Base-by-base conservation (phyloP, 495 filamentous ascomycete species). In the Astrothelium macrocarpum region DNA sequence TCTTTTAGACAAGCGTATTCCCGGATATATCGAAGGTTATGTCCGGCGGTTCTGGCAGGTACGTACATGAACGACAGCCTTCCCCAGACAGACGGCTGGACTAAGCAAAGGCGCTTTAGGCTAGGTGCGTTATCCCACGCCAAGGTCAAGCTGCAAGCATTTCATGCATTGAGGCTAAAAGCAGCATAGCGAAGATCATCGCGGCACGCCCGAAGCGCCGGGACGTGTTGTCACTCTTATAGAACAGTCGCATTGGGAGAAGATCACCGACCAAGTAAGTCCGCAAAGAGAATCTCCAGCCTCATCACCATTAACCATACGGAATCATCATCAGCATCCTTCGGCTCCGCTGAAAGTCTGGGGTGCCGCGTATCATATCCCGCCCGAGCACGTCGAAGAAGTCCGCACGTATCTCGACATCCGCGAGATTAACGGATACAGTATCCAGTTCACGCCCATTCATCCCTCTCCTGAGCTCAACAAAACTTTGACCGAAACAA, bases 21-120 rank as follows among this genome's bases (percentile, higher is more conserved):
- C 94, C 0, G 94, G 94, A 5, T 97, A 90, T 78, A 90, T 98
- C 53, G 86, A 84, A 66, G 91, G 91, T 68, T 99, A 97, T 74
- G 94, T 97, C 46, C 87, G 94, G 59, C 82, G 94, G 28, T 99
- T 99, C 74, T 99, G 94, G 94, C 94, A 99, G 88, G 94, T 93
- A 75, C 59, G 76, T 56, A 31, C 4, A 32, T 4, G 18, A 36
- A 31, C 32, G 0, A 7, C 5, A 53, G 42, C 46, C 23, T 14
- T 28, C 32, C 32, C 32, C 16, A 23, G 16, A 28, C 31, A 1
- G 32, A 43, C 59, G 58, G 62, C 66, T 64, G 68, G 61, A 67
- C 66, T 71, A 66, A 71, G 60, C 60, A 67, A 64, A 64, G n/a
- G 18, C 60, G 49, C 49, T 63, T 26, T 73, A 86, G 83, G 83